A percentile compares a stretch with the other conserved stretches of the same genome.
Conservation (phyloP, 495 filamentous ascomycete genomes). For the Penicillium simplicissimum region DNA sequence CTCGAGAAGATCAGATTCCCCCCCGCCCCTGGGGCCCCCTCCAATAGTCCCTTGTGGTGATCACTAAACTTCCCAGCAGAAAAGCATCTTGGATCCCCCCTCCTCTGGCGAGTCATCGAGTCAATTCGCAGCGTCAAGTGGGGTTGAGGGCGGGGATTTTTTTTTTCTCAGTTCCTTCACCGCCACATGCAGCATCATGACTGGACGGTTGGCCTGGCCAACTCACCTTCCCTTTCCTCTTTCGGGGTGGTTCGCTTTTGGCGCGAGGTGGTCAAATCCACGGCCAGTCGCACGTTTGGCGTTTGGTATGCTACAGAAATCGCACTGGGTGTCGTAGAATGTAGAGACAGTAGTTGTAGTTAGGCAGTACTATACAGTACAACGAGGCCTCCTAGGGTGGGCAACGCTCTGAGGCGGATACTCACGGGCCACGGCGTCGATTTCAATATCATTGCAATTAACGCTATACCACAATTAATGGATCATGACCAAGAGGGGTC, state of each 20-base stretch:
- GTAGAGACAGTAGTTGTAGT: no score
- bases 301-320: constrained; percentile 2
- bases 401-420: neutral
- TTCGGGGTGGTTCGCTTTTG: constrained; percentile 24
- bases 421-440: neutral
- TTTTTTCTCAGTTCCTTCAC: constrained; percentile 38
- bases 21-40: no score
- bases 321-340: neutral
- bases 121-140: constrained; percentile 29
- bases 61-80: neutral
- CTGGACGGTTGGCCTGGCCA: constrained; percentile 28
- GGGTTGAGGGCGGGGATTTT: constrained; percentile 44
- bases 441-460: neutral
- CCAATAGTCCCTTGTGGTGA: neutral
- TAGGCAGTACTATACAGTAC: no score
- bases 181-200: constrained; percentile 42
- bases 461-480: neutral
- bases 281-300: neutral
- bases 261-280: constrained; percentile 1
- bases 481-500: no score
- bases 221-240: constrained; percentile 31
- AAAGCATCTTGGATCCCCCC: neutral
- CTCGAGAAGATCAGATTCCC: neutral
- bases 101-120: neutral
- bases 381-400: neutral